Evolutionary conservation across 371 early-diverging fungal species (phyloP), one percentile per base, ranked within the genome.

Genomic region (Zancudomyces culisetae): DNA sequence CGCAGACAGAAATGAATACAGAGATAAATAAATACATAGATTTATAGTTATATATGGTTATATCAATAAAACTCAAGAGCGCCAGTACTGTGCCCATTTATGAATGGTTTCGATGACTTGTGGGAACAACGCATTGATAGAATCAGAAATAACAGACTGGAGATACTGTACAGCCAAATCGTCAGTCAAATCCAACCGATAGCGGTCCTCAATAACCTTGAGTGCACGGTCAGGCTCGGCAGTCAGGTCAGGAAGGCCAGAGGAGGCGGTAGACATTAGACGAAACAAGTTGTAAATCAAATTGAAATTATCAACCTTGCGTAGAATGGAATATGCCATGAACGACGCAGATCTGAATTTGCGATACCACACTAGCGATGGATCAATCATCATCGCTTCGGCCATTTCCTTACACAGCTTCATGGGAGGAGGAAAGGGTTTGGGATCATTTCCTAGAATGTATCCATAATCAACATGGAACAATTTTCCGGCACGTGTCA

Each of bases 391-490:
- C 95, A 98, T 93, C 0, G 87, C 90, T 58, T 98, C 98, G 23
- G 95, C 90, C 96, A 98, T 98, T 69, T 98, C 98, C 62, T 90
- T 91, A 60, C 89, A 90, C 26, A 98, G 78, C 61, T 96, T 96
- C 95, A 97, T 96, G 0, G 97, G 94, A 12, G 96, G 93, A 28
- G 95, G 94, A 71, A 96, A 96, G 8, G 96, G 96, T 60, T 97
- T 97, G 0, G 99, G 98, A 62, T 97, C 98, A 49, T 93, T 74
- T 1, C 99, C 98, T 1, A 97, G 77, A 39, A 97, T 90, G 66
- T 87, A 98, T 10, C 95, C 92, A 77, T 92, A 98, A 66, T 98
- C 99, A 29, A 98, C 85, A 62, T 98, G 98, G 69, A 98, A 93
- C 35, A 98, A 66, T 43, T 85, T 74, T 2, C 94, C 97, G 48